Base-by-base conservation (phyloP, 23 red algal species). In the Gracilaria vermiculophylla region DNA sequence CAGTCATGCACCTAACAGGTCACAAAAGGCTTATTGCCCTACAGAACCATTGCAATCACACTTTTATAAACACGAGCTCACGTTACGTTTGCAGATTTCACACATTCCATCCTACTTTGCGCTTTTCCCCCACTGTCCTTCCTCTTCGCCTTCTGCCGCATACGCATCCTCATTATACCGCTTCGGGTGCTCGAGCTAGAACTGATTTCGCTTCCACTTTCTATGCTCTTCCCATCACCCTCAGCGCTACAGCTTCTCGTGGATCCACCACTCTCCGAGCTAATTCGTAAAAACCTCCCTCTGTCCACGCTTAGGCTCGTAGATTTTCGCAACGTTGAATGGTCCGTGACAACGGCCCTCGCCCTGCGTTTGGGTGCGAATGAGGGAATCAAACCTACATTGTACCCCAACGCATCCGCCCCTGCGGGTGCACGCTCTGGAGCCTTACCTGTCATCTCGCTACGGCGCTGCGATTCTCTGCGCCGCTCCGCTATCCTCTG, bases 361-460 rank as follows among this genome's bases (percentile, higher is more conserved):
- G 81, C 81, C 44, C 62, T 49, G 10, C 81, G 42, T 28, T 86
- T 86, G 24, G 81, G 81, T 11, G 81, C 81, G 10, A 86, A 70
- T 1, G 81, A 89, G 20, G 85, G 85, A n/a, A 89, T 89, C 34
- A 89, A 76, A 14, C 85, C 85, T 35, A 89, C 85, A 43, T 89
- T 89, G 42, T 89, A 89, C 12, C 85, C 70, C 31, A 89, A 37
- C 17, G 39, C 85, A 32, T 89, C 85, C 36, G 72, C 72, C 16
- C 85, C 85, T 14, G 55, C 61, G 14, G 85, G 85, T 19, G 85
- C 85, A 15, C 70, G 69, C 53, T 89, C 85, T 25, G 81, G 81
- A 25, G 81, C 70, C 43, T 51, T 77, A 15, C 40, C 48, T 5
- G 40, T 76, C 13, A 25, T 66, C 19, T 89, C 56, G 33, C 47